These are phyloP conservation scores for Cunninghamia lanceolata DNA, from an alignment of 75 land plant genomes.

Conservation along the genomic window DNA sequence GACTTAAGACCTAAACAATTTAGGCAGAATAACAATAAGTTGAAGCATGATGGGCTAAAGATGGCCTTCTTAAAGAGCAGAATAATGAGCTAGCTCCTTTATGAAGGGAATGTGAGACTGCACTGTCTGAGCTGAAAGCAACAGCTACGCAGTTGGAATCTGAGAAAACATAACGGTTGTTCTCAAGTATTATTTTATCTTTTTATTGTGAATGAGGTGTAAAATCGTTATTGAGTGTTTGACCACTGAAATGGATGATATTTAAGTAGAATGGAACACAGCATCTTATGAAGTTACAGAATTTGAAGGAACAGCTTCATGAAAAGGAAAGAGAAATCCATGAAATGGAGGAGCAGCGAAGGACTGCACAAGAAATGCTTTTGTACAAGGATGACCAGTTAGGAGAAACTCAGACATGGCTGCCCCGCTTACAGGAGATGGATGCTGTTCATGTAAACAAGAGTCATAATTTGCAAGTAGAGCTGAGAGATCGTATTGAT, in stretches of 20 bases:
- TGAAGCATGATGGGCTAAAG: conserved; percentile 97
- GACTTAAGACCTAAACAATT: too few species aligned
- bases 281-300: conserved; percentile 63
- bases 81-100: conserved; percentile 74
- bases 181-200: too few species aligned
- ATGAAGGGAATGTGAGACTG: conserved; percentile 45
- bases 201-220: too few species aligned
- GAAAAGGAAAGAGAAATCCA: conserved; percentile 78
- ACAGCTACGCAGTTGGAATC: conserved; percentile 55
- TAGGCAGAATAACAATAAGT: too few species aligned
- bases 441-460: conserved; percentile 65
- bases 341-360: conserved; percentile 87
- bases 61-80: conserved; percentile 87
- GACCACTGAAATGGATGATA: too few species aligned
- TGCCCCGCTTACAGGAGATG: conserved; percentile 81
- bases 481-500: too few species aligned
- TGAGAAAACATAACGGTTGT: too few species aligned
- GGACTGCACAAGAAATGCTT: conserved; percentile 76
- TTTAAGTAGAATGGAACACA: too few species aligned
- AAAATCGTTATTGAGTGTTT: too few species aligned
- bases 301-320: conserved; percentile 70
- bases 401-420: conserved; percentile 93
- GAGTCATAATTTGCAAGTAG: conserved; percentile 77
- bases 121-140: conserved; percentile 39
- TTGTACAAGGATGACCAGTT: conserved; percentile 80